Percentiles rank a stretch among this genome's conserved stretches.
phyloP scores from a whole-genome alignment of 164 flowering plant genomes.

The Berberis vulgaris region DNA sequence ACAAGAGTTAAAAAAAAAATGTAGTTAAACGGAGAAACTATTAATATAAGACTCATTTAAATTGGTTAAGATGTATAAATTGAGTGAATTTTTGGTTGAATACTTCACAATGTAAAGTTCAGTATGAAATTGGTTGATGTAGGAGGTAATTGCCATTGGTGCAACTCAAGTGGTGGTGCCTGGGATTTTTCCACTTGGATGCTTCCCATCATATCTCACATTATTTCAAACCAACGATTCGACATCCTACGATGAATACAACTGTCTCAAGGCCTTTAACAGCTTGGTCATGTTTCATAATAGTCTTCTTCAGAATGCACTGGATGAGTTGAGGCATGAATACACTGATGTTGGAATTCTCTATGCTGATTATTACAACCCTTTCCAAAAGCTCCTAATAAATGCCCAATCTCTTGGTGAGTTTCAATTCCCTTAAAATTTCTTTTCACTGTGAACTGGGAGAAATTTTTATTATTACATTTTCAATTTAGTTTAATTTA shows the following conservation, averaged over 20 bases:
- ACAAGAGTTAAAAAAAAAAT: background rate
- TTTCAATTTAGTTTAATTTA: background rate
- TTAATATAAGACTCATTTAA: too few species aligned
- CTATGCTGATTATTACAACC: constrained; percentile 20
- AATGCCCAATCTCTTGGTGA: background rate
- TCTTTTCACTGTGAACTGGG: too few species aligned
- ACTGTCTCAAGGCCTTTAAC: constrained; percentile 21
- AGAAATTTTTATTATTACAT: background rate
- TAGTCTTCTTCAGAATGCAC: constrained; percentile 8
- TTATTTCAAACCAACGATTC: background rate
- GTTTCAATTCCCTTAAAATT: background rate
- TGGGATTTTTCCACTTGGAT: constrained; percentile 13
- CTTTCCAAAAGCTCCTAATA: background rate
- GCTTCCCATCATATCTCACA: constrained; percentile 7
- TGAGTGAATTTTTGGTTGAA: background rate
- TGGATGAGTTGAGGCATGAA: constrained; percentile 2
- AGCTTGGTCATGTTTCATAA: constrained; percentile 16
- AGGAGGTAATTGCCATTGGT: constrained; percentile 5
- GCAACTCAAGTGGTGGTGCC: constrained; percentile 6
- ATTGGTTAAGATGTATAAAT: too few species aligned
- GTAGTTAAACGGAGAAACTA: background rate
- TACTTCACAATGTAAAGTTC: background rate
- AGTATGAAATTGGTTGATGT: background rate
- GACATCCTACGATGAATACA: constrained; percentile 4
- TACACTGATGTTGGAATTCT: constrained; percentile 3